phyloP scores from a whole-genome alignment of 2,329 filamentous ascomycete genomes.

The Nannizzia gypsea region DNA sequence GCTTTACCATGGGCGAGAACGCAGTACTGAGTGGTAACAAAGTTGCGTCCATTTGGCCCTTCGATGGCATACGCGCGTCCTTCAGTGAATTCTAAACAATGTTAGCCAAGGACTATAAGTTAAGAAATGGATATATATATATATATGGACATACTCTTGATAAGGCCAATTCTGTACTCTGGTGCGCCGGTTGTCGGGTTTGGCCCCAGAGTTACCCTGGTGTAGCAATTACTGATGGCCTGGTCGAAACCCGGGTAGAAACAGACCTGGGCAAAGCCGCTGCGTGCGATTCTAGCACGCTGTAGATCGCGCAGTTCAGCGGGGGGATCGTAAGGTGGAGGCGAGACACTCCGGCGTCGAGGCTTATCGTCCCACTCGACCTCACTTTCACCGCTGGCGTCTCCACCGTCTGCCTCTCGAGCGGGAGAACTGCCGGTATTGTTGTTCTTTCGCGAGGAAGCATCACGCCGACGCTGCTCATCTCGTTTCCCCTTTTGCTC shows the following conservation, averaged over 20 bases:
- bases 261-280: slow-evolving; percentile 79
- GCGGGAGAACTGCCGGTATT: slow-evolving; percentile 50
- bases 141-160: slow-evolving; percentile 57
- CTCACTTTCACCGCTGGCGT: slow-evolving; percentile 63
- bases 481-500: slow-evolving; percentile 46
- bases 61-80: slow-evolving; percentile 77
- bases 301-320: slow-evolving; percentile 73
- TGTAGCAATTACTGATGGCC: slow-evolving; percentile 70
- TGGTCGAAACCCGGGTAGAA: slow-evolving; percentile 85
- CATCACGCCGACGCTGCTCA: slow-evolving; percentile 35
- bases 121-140: neutral
- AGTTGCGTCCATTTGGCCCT: slow-evolving; percentile 58
- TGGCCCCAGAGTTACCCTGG: slow-evolving; percentile 69
- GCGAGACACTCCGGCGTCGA: slow-evolving; percentile 38
- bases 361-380: slow-evolving; percentile 56
- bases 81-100: slow-evolving; percentile 54
- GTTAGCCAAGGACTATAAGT: slow-evolving; percentile 7
- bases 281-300: slow-evolving; percentile 68
- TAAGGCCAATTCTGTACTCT: slow-evolving; percentile 75
- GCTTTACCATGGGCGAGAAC: slow-evolving; percentile 71
- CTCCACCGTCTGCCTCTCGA: slow-evolving; percentile 48
- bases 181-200: slow-evolving; percentile 60
- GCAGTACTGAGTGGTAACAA: slow-evolving; percentile 78
- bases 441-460: slow-evolving; percentile 36
- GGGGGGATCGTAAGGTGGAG: slow-evolving; percentile 53